Base-by-base conservation (phyloP, 2,329 filamentous ascomycete species). In the Macrophomina phaseolina region DNA sequence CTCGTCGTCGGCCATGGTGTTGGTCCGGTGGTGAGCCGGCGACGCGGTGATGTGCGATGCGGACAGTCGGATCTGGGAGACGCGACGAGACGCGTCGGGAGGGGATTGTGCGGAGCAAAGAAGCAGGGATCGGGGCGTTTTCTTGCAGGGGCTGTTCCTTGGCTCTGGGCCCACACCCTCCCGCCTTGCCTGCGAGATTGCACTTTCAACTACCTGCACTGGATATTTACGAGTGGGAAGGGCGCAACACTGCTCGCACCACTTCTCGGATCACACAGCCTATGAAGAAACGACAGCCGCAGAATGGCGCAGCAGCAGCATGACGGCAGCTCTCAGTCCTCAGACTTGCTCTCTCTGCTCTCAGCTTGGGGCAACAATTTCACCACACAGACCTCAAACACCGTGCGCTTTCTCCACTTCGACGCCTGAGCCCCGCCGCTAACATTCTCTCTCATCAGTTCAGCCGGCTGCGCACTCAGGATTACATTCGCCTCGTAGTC, bases 401-500 rank as follows among this genome's bases (percentile, higher is more conserved):
- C 62, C 42, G 65, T 67, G 60, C 60, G 66, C 30, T 46, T 45
- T 32, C 48, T 40, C 53, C 49, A 48, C 65, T 55, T 30, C 45
- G 30, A 8, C n/a, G 16, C 36, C 18, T 48, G 14, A 40, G 42
- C 18, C 63, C 58, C 58, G 32, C 45, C 6, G 23, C 65, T 45
- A 12, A 67, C 49, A 3, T 4, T 5, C 8, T 6, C 77, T 23
- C 23, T 23, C 23, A 23, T 71, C 79, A 82, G 52, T 79, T 85
- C 72, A 75, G 78, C 34, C 72, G 78, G 34, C 79, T 85, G 70
- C 78, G 76, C 53, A 67, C 76, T 40, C 74, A 79, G 67, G 82
- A 83, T 71, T 85, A 81, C 78, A 80, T 95, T 72, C 90, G 92
- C 56, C 84, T 95, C 67, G 79, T 92, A 71, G 84, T 88, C 70